A percentile compares a stretch with the other conserved stretches of the same genome.
phyloP scores from a whole-genome alignment of 306 rosid genomes.

The Cotoneaster glaucophyllus region DNA sequence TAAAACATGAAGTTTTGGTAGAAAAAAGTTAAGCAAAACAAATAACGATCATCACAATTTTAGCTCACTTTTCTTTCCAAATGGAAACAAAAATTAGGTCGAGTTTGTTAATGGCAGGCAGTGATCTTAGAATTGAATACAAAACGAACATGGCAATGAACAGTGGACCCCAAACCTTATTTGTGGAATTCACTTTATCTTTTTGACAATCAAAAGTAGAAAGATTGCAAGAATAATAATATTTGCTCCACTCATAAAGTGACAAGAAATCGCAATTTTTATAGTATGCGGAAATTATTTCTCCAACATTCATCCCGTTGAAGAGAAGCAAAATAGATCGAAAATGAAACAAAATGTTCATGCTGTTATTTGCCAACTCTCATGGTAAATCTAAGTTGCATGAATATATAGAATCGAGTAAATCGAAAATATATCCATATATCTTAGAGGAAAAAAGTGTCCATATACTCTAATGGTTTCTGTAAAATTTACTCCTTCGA shows the following conservation, averaged over 20 bases:
- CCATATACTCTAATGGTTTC: not conserved
- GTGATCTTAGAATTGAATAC: not conserved
- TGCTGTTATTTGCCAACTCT: not conserved
- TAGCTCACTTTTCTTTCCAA: not conserved
- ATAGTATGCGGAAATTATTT: not conserved
- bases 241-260: not conserved
- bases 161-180: not conserved
- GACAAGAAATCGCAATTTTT: not conserved
- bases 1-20: not conserved
- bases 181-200: not conserved
- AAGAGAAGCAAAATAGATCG: not conserved
- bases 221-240: not conserved
- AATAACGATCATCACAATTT: not conserved
- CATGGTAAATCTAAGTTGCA: not conserved
- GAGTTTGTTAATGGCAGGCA: not conserved
- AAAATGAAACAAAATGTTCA: not conserved
- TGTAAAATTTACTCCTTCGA: not conserved
- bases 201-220: conserved; percentile 2
- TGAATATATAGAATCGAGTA: not conserved
- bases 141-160: not conserved
- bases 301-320: not conserved
- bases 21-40: not conserved
- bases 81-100: not conserved
- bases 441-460: not conserved
- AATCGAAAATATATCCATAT: not conserved